Evolutionary conservation across 768 basidiomycete genomes (phyloP).

Genomic region (Pleurotus ostreatus): DNA sequence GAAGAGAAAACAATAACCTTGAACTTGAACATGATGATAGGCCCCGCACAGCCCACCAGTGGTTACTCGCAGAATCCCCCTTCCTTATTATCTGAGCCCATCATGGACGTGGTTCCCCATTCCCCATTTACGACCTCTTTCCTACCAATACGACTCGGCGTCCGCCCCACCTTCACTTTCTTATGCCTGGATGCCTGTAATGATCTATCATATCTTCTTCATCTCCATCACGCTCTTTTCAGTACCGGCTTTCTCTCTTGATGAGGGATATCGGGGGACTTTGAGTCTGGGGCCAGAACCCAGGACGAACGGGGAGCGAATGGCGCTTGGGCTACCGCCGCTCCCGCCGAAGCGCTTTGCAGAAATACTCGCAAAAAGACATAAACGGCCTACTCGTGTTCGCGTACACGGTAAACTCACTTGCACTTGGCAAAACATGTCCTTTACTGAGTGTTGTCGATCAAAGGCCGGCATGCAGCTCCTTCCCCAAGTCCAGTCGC

Average conservation of each 20-base stretch:
- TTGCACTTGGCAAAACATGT: background rate
- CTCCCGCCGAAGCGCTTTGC: background rate
- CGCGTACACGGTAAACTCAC: background rate
- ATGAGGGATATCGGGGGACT: background rate
- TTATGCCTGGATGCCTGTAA: background rate
- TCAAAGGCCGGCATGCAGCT: background rate
- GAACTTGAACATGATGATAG: too few species aligned
- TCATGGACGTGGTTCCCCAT: too few species aligned
- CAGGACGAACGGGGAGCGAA: slow-evolving; percentile 3
- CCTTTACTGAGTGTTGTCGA: background rate
- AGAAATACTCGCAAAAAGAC: background rate
- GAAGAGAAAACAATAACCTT: too few species aligned
- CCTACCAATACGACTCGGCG: too few species aligned
- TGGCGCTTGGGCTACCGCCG: slow-evolving; percentile 3
- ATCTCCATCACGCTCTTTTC: background rate
- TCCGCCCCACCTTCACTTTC: background rate
- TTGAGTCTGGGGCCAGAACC: background rate
- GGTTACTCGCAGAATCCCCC: background rate
- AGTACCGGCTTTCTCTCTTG: background rate
- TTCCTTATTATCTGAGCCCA: background rate
- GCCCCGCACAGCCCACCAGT: too few species aligned
- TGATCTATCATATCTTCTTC: background rate
- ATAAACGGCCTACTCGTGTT: background rate
- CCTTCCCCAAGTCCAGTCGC: background rate
- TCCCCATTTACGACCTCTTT: too few species aligned